These are phyloP conservation scores for Penicillium sp. DNA, from an alignment of 2,329 filamentous ascomycete genomes.

Conservation along the genomic window DNA sequence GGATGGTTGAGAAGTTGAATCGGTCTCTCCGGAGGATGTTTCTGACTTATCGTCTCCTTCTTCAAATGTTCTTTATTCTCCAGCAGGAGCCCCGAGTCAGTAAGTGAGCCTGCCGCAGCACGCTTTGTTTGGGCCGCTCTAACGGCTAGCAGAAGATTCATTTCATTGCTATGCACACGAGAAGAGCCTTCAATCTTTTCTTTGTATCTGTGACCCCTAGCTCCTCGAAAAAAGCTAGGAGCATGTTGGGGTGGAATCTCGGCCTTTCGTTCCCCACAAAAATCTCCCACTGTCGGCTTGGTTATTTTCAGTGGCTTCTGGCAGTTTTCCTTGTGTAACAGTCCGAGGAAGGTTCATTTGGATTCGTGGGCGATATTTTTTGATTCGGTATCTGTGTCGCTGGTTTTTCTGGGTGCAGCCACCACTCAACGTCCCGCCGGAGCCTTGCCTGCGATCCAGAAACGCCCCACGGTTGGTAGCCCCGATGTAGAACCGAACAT, in stretches of 20 bases:
- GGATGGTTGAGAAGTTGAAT: too few relatives aligned
- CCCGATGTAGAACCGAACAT: too few relatives aligned
- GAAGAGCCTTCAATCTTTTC: background rate
- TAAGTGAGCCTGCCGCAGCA: too few relatives aligned
- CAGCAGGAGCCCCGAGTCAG: too few relatives aligned
- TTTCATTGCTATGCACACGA: background rate
- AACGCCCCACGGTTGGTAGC: too few relatives aligned
- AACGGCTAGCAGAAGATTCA: background rate
- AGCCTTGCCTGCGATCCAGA: too few relatives aligned
- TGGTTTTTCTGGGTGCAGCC: too few relatives aligned
- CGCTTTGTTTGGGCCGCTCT: background rate
- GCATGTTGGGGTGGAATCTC: background rate
- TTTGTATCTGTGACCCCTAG: background rate
- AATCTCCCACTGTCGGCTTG: conserved; percentile 8
- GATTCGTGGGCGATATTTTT: background rate
- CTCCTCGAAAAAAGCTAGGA: background rate
- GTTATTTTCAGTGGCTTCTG: too few relatives aligned
- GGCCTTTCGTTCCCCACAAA: conserved; percentile 18
- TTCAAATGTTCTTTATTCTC: too few relatives aligned
- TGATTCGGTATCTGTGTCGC: background rate
- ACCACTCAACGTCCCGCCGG: too few relatives aligned
- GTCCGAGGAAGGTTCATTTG: background rate
- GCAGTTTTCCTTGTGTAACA: background rate
- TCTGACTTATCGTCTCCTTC: too few relatives aligned
- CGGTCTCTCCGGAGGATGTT: too few relatives aligned